Conservation (phyloP, 179 eudicot genomes). For the Spinacia oleracea region DNA sequence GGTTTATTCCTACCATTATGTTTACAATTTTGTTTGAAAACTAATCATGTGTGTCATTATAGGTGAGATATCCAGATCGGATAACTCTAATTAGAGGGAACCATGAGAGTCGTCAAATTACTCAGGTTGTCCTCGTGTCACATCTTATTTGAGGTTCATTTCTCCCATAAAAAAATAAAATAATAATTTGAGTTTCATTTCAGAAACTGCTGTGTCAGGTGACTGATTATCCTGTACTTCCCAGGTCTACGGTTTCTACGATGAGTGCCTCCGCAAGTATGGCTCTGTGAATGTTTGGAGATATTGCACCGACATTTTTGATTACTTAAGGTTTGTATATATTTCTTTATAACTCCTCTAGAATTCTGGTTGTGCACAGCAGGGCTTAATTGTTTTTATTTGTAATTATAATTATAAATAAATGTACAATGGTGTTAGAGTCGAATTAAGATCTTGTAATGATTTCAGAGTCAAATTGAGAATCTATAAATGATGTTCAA, state of each 20-base stretch:
- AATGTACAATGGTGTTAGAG: background rate
- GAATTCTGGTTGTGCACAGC: background rate
- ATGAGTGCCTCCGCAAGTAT: constrained; percentile 92
- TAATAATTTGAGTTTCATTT: background rate
- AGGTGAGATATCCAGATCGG: constrained; percentile 97
- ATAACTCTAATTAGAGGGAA: constrained; percentile 91
- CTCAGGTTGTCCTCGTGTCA: constrained; percentile 56
- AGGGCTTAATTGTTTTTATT: background rate
- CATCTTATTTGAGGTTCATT: background rate
- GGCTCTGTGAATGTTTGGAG: constrained; percentile 97
- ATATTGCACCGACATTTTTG: constrained; percentile 96
- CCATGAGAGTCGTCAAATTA: constrained; percentile 93
- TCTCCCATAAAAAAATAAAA: too few species aligned
- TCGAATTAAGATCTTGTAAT: background rate
- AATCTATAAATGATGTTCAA: background rate
- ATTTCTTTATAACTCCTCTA: background rate
- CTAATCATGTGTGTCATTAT: constrained; percentile 27
- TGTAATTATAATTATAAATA: background rate
- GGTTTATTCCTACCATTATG: background rate
- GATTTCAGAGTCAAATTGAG: background rate
- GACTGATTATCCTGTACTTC: constrained; percentile 26
- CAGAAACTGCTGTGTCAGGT: constrained; percentile 13
- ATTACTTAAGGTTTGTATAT: constrained; percentile 79
- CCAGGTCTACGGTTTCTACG: constrained; percentile 98
- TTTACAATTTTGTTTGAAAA: background rate